phyloP scores from a whole-genome alignment of 345 rosid species.

The Anastatica hierochuntica region DNA sequence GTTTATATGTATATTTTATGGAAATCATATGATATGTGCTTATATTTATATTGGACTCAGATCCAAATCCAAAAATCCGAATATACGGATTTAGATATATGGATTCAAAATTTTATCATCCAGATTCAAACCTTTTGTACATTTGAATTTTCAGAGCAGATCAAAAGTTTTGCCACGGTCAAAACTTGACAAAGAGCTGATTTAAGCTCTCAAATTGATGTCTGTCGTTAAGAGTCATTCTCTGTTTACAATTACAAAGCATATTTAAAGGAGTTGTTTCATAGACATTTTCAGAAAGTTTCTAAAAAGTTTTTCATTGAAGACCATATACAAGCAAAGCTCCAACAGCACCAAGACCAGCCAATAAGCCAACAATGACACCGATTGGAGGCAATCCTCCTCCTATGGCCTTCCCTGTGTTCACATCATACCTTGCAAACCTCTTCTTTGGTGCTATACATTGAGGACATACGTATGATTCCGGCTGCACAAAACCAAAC shows the following conservation, averaged over 20 bases:
- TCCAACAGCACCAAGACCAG: constrained; percentile 76
- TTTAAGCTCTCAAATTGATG: too few relatives aligned
- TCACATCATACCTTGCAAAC: constrained; percentile 70
- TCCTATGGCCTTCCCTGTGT: constrained; percentile 78
- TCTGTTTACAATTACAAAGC: constrained; percentile 11
- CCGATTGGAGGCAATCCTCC: constrained; percentile 93
- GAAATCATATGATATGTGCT: too few relatives aligned
- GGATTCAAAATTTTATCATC: too few relatives aligned
- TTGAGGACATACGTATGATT: constrained; percentile 77
- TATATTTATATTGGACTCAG: too few relatives aligned
- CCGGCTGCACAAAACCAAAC: constrained; percentile 45
- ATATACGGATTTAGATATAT: too few relatives aligned
- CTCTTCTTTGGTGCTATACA: constrained; percentile 90
- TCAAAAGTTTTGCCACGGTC: too few relatives aligned
- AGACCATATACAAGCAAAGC: constrained; percentile 91
- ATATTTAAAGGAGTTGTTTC: not conserved
- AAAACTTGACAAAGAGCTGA: too few relatives aligned
- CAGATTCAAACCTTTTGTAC: too few relatives aligned
- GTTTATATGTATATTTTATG: too few relatives aligned
- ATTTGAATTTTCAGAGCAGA: too few relatives aligned
- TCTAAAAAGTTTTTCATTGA: constrained; percentile 38
- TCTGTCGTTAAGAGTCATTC: not conserved
- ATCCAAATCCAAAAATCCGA: too few relatives aligned
- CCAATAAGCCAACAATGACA: constrained; percentile 67
- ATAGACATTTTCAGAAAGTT: too few relatives aligned